phyloP scores from a whole-genome alignment of 352 stramenopile species.

The Pythium volutum region DNA sequence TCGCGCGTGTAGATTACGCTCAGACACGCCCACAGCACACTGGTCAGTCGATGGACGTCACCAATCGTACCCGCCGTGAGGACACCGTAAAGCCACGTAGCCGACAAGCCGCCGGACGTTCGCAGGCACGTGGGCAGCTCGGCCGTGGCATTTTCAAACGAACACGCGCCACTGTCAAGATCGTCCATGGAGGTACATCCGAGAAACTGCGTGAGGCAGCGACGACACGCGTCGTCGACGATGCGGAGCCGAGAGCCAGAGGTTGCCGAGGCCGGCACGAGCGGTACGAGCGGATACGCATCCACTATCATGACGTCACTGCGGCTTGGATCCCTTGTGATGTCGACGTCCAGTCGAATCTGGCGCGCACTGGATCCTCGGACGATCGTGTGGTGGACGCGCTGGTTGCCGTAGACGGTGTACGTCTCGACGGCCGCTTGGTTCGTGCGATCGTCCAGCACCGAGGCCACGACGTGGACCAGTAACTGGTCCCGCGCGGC shows the following conservation, averaged over 20 bases:
- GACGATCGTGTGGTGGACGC: slow-evolving; percentile 11
- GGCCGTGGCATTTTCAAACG: slow-evolving; percentile 12
- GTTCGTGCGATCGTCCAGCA: background rate
- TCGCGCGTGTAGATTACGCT: background rate
- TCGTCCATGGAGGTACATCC: slow-evolving; percentile 2
- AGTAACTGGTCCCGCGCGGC: slow-evolving; percentile 30
- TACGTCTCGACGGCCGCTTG: slow-evolving; percentile 25
- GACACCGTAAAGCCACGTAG: background rate
- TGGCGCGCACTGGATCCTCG: slow-evolving; percentile 13
- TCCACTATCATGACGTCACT: slow-evolving; percentile 22
- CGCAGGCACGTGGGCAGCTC: slow-evolving; percentile 7
- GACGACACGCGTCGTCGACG: slow-evolving; percentile 4
- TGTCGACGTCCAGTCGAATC: slow-evolving; percentile 24
- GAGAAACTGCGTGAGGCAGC: slow-evolving; percentile 13
- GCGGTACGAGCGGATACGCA: slow-evolving; percentile 25
- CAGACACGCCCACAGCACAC: background rate
- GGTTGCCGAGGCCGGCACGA: background rate
- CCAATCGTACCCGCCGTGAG: background rate
- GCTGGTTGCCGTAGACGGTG: slow-evolving; percentile 33
- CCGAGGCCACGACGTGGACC: slow-evolving; percentile 25
- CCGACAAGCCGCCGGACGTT: background rate
- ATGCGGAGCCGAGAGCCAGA: background rate
- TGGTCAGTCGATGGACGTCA: background rate
- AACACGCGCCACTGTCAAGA: slow-evolving; percentile 11
- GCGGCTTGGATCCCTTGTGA: slow-evolving; percentile 17